Percentiles rank a stretch among this genome's conserved stretches.
Conservation (phyloP, 176 grass and related monocot species). For the Avena sativa region DNA sequence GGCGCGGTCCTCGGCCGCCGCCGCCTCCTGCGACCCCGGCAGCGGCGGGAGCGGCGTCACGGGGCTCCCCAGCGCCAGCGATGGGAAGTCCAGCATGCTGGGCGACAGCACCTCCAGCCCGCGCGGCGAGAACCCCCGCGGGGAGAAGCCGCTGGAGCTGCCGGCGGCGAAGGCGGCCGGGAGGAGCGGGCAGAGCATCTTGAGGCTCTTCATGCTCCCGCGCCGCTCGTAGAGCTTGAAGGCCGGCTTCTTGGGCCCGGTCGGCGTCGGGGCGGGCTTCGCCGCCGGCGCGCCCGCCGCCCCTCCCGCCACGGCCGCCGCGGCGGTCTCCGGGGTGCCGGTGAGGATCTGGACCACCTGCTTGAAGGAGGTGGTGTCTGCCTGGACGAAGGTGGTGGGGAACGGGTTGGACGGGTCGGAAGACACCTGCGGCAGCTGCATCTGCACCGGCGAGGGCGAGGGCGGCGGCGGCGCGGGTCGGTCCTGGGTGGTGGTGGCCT, state of each 20-base stretch:
- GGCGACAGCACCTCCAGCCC: slow-evolving; percentile 71
- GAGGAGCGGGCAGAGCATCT: slow-evolving; percentile 74
- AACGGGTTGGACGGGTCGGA: slow-evolving; percentile 54
- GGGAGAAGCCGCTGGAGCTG: slow-evolving; percentile 46
- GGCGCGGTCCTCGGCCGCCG: slow-evolving; percentile 83
- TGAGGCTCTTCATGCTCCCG: slow-evolving; percentile 72
- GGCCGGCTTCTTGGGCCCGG: slow-evolving; percentile 64
- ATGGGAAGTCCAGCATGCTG: slow-evolving; percentile 81
- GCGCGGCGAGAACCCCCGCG: slow-evolving; percentile 57
- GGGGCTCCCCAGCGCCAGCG: slow-evolving; percentile 72
- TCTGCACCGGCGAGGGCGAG: not conserved
- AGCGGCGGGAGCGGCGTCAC: slow-evolving; percentile 80
- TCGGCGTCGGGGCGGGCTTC: slow-evolving; percentile 26
- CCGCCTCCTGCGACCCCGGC: slow-evolving; percentile 65
- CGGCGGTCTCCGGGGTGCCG: slow-evolving; percentile 72
- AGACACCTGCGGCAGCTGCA: slow-evolving; percentile 26
- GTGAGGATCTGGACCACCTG: slow-evolving; percentile 89
- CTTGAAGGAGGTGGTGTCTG: slow-evolving; percentile 71
- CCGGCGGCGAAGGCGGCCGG: slow-evolving; percentile 47
- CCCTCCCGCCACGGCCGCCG: slow-evolving; percentile 48
- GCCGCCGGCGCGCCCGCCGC: slow-evolving; percentile 15
- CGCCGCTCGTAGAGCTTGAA: slow-evolving; percentile 93
- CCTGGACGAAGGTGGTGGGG: slow-evolving; percentile 78
- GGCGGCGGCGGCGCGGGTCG: slow-evolving; percentile 38
- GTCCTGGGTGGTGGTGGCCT: slow-evolving; percentile 45